A percentile compares a stretch with the other conserved stretches of the same genome.
phyloP scores from a whole-genome alignment of 768 basidiomycete species.

The Pisolithus microcarpus region DNA sequence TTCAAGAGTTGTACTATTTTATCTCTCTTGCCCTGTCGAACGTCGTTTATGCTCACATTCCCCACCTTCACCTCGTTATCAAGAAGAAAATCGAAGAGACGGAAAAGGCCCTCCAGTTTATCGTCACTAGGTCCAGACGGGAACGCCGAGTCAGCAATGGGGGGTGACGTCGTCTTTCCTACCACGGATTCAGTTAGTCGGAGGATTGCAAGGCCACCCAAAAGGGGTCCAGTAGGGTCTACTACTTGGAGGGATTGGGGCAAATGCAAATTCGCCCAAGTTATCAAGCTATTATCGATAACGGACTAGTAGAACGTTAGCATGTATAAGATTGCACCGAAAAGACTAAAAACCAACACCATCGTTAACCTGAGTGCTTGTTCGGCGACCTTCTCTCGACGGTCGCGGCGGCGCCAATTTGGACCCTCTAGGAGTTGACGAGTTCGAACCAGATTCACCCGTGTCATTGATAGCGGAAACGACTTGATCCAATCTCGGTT shows the following conservation, averaged over 20 bases:
- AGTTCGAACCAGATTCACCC: conserved; percentile 7
- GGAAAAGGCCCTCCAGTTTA: conserved; percentile 80
- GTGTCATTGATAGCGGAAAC: conserved; percentile 38
- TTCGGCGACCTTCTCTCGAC: conserved; percentile 53
- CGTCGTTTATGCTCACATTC: conserved; percentile 88
- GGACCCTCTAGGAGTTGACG: conserved; percentile 11
- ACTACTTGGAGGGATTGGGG: conserved; percentile 54
- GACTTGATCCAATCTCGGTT: conserved; percentile 48
- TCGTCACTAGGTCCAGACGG: conserved; percentile 61
- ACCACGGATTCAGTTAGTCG: conserved; percentile 81
- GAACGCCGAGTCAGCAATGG: conserved; percentile 76
- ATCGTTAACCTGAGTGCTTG: conserved; percentile 25
- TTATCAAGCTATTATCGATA: conserved; percentile 53
- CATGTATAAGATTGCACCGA: conserved; percentile 1
- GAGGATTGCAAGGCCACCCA: conserved; percentile 70
- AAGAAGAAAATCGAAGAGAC: conserved; percentile 85
- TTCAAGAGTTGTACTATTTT: conserved; percentile 76
- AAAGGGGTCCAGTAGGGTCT: conserved; percentile 38
- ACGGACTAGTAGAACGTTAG: conserved; percentile 12
- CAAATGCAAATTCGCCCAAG: conserved; percentile 86
- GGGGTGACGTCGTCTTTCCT: conserved; percentile 55
- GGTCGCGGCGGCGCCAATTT: conserved; percentile 54
- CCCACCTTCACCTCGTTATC: conserved; percentile 92
- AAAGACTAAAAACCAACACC: conserved; percentile 9
- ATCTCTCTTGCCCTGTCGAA: conserved; percentile 72